Base-by-base conservation (phyloP, 2,329 filamentous ascomycete genomes). In the Nothomitra cinnamomea region DNA sequence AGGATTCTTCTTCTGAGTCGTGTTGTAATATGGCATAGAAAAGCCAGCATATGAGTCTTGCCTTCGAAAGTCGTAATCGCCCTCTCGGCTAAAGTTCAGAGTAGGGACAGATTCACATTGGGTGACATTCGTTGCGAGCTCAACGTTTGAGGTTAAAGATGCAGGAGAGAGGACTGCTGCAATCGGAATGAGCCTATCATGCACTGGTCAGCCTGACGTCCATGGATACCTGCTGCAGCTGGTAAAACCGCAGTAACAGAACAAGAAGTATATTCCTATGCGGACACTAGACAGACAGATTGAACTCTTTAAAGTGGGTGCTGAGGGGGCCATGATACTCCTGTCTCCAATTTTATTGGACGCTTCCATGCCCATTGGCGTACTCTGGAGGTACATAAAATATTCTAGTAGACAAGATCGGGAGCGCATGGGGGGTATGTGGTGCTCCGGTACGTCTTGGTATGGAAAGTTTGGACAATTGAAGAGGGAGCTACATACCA, bases 141-240 rank as follows among this genome's bases (percentile, higher is more conserved):
- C 60, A 4, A 63, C 52, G 52, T 65, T 63, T 2, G 64, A 62
- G 0, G 63, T 67, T 28, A 67, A 59, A 1, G 65, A 60, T 12
- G 62, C 64, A 3, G 66, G 66, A 13, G 65, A 64, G 6, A 67
- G 41, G 19, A 67, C 63, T n/a, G 65, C 64, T 6, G 65, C 65
- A 22, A 67, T 59, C 19, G 65, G 65, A 17, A 67, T 65, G 15
- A 66, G 51, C 64, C 63, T 65, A 35, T 25, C 10, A 17, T 6
- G 17, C n/a, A 10, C 17, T 28, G 45, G 25, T 49, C 13, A 49
- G 45, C n/a, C 32, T 17, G 21, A 47, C 10, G 17, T 45, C 41
- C 17, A n/a, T 17, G 17, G 41, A 21, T 10, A 2, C 28, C 28
- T n/a, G n/a, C n/a, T n/a, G n/a, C n/a, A n/a, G n/a, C n/a, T n/a